Evolutionary conservation across 805 yeast species (phyloP).

Genomic region (Wickerhamomyces rabaulensis): DNA sequence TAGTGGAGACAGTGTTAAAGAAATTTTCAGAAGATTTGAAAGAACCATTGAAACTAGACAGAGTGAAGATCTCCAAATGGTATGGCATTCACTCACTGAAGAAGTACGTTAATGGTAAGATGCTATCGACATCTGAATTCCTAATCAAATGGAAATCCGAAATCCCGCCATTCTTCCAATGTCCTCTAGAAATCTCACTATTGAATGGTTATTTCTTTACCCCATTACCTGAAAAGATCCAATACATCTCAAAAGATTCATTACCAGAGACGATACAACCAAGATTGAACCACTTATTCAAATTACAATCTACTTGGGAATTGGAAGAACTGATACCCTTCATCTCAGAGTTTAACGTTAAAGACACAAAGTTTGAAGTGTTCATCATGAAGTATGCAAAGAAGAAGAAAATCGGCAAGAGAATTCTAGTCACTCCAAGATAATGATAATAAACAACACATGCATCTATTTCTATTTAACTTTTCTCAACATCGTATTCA

Average conservation of each 20-base stretch:
- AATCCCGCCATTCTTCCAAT: constrained; percentile 58
- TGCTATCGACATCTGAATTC: constrained; percentile 44
- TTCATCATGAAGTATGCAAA: constrained; percentile 61
- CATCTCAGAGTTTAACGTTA: constrained; percentile 51
- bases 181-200: constrained; percentile 49
- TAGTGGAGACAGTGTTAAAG: constrained; percentile 45
- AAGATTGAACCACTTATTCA: constrained; percentile 50
- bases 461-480: constrained; percentile 2
- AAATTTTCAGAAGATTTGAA: constrained; percentile 34
- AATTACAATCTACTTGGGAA: constrained; percentile 53
- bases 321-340: constrained; percentile 60
- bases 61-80: constrained; percentile 46
- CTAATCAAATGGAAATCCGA: constrained; percentile 56
- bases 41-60: constrained; percentile 35
- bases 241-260: constrained; percentile 43
- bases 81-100: constrained; percentile 53
- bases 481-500: constrained; percentile 10
- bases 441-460: constrained; percentile 1
- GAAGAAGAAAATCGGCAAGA: constrained; percentile 42
- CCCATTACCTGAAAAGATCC: constrained; percentile 41
- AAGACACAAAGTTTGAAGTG: constrained; percentile 48
- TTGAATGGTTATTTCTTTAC: constrained; percentile 52
- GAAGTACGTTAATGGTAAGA: constrained; percentile 25
- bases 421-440: constrained; percentile 28
- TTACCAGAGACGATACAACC: constrained; percentile 44